Conservation (phyloP, 345 rosid genomes). For the Linum lewisii region DNA sequence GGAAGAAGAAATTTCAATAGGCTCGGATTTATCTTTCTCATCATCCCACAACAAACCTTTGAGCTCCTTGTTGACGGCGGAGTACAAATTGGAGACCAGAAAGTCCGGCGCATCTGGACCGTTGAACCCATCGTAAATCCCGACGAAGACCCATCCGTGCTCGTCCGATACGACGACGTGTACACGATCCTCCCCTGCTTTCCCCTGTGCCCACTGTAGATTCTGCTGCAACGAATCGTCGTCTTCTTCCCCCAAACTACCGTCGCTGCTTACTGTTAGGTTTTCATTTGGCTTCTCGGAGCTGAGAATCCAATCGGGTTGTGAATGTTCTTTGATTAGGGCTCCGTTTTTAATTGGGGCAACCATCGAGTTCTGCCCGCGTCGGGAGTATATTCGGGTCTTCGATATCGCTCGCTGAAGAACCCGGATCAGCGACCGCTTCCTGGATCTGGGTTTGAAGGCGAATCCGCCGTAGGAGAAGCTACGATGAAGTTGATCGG, state of each 20-base stretch:
- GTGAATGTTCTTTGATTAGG: constrained; percentile 28
- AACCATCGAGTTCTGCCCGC: constrained; percentile 72
- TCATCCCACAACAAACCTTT: constrained; percentile 51
- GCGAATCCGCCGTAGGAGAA: constrained; percentile 67
- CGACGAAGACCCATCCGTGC: constrained; percentile 77
- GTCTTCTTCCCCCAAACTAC: constrained; percentile 67
- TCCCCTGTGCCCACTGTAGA: constrained; percentile 93
- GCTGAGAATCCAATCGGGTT: constrained; percentile 56
- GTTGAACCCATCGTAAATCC: constrained; percentile 89
- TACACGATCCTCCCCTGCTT: constrained; percentile 92
- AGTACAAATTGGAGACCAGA: constrained; percentile 52
- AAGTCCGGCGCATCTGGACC: constrained; percentile 95
- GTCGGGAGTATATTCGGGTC: constrained; percentile 23
- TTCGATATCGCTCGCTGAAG: constrained; percentile 67
- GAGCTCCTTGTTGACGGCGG: constrained; percentile 60
- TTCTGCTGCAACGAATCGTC: constrained; percentile 49
- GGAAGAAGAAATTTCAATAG: not conserved
- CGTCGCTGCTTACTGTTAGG: constrained; percentile 63
- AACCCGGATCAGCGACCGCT: constrained; percentile 52
- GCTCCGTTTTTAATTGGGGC: constrained; percentile 58
- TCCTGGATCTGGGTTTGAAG: constrained; percentile 41
- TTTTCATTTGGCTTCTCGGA: constrained; percentile 52
- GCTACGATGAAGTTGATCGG: constrained; percentile 65
- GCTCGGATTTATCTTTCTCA: constrained; percentile 23
- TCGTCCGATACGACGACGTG: constrained; percentile 86